These are phyloP conservation scores for Amylostereum areolatum DNA, from an alignment of 1,284 basidiomycete genomes.

Conservation along the genomic window DNA sequence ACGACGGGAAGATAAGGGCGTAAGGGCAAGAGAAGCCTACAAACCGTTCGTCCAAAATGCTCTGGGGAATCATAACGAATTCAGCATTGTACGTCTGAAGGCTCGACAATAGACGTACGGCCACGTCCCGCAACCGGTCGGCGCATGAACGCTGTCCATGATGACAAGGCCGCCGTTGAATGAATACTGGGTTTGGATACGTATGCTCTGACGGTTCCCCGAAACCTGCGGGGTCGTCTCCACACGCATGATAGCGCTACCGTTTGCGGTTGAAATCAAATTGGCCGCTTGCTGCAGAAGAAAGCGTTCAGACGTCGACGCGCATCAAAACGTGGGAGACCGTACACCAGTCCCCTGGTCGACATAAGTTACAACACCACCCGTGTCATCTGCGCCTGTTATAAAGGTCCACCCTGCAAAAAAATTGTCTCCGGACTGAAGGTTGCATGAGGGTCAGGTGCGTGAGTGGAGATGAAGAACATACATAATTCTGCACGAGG, in stretches of 20 bases:
- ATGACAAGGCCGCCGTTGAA: slow-evolving; percentile 71
- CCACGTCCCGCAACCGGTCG: slow-evolving; percentile 85
- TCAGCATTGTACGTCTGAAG: not conserved
- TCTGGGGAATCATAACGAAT: not conserved
- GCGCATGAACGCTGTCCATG: slow-evolving; percentile 87
- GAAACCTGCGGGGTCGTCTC: slow-evolving; percentile 72
- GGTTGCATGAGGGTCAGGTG: not conserved
- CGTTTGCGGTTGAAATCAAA: slow-evolving; percentile 53
- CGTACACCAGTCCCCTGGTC: slow-evolving; percentile 51
- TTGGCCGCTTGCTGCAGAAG: slow-evolving; percentile 37
- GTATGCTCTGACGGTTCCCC: slow-evolving; percentile 65
- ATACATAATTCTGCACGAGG: not conserved
- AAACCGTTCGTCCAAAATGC: slow-evolving; percentile 49
- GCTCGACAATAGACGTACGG: slow-evolving; percentile 25
- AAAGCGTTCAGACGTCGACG: slow-evolving; percentile 5
- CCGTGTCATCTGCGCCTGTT: slow-evolving; percentile 68
- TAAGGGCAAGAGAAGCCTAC: not conserved
- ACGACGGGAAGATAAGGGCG: not conserved
- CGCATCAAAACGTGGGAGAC: slow-evolving; percentile 10
- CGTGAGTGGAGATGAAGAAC: not conserved
- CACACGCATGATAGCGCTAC: slow-evolving; percentile 77
- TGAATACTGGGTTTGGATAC: slow-evolving; percentile 61
- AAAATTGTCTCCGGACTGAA: slow-evolving; percentile 59
- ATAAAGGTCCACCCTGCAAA: slow-evolving; percentile 82
- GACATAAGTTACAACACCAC: slow-evolving; percentile 62